Evolutionary conservation across 2,329 filamentous ascomycete species (phyloP), one percentile per base, ranked within the genome.

Genomic region (Verruconis gallopava): DNA sequence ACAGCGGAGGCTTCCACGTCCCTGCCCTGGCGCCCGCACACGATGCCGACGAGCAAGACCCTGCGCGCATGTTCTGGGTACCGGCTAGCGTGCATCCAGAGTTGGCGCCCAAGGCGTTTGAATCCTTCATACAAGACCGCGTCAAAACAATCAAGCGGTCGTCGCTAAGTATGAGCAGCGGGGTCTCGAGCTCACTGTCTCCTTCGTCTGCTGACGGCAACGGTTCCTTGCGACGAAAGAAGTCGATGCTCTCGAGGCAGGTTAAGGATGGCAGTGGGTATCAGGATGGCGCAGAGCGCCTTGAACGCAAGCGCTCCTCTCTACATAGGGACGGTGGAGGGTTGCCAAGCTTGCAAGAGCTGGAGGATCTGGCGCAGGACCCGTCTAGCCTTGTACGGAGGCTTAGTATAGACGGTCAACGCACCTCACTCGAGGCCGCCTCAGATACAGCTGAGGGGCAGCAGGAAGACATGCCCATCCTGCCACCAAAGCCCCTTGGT

Each of bases 11-110:
- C 30, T 73, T 57, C 25, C 50, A 50, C 9, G 53, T 85, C 64
- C 79, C 83, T 2, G 72, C 80, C 14, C 73, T 80, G 48, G 80
- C 83, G 14, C 83, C 84, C 1, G 77, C 71, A 2, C 75, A 60
- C 30, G 49, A 77, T 21, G 73, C 76, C 46, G 81, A 85, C 48
- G 81, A 93, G 53, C 86, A 86, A 52, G 89, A 96, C 56, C 77
- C 85, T 5, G 86, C 88, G 2, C 75, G 86, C 47, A 65, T 96
- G 45, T 83, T 96, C 50, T 98, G 91, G 91, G 91, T 98, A 4
- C 91, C 91, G 4, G 91, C 91, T 18, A 77, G 86, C 45, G 73
- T 98, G 20, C 91, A 98, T 53, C 91, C 91, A 1, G 91, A 98
- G 61, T 69, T 98, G 38, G 91, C 91, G 2, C 91, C 91, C 1